Base-by-base conservation (phyloP, 352 stramenopile species). In the Globisporangium nagaii region DNA sequence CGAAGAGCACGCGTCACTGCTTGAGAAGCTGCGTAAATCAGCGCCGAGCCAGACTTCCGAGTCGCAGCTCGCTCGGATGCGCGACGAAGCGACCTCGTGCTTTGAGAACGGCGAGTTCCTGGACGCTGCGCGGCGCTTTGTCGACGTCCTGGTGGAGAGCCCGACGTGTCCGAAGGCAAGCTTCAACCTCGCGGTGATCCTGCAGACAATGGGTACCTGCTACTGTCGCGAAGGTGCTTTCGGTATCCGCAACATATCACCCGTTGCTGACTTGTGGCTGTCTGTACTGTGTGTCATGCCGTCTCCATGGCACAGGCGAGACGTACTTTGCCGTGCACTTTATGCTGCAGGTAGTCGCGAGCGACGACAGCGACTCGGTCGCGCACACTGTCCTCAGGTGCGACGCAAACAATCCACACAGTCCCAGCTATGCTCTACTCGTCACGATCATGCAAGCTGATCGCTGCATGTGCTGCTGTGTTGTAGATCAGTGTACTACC, bases 181-280 rank as follows among this genome's bases (percentile, higher is more conserved):
- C 44, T 92, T 90, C 53, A 92, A 92, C 47, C 68, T 92, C 37
- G 79, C 73, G 1, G 79, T 89, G 24, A 86, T 90, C 35, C 48
- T 92, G 19, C 77, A 92, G 43, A 86, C 60, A 36, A 70, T 86
- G 27, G 75, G 76, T 86, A 52, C 10, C n/a, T n/a, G n/a, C n/a
- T n/a, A n/a, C n/a, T n/a, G n/a, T n/a, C n/a, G n/a, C n/a, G n/a
- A n/a, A n/a, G n/a, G n/a, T n/a, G 7, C 7, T 11, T 8, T 5
- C 35, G 17, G 15, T 40, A 40, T 40, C 35, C 36, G n/a, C n/a
- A n/a, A n/a, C n/a, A n/a, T n/a, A n/a, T n/a, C n/a, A n/a, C n/a
- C n/a, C n/a, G n/a, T n/a, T n/a, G n/a, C n/a, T n/a, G n/a, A n/a
- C n/a, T n/a, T n/a, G n/a, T n/a, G n/a, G n/a, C n/a, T n/a, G n/a